Base-by-base conservation (phyloP, 768 basidiomycete species). In the Termitomyces sp. region DNA sequence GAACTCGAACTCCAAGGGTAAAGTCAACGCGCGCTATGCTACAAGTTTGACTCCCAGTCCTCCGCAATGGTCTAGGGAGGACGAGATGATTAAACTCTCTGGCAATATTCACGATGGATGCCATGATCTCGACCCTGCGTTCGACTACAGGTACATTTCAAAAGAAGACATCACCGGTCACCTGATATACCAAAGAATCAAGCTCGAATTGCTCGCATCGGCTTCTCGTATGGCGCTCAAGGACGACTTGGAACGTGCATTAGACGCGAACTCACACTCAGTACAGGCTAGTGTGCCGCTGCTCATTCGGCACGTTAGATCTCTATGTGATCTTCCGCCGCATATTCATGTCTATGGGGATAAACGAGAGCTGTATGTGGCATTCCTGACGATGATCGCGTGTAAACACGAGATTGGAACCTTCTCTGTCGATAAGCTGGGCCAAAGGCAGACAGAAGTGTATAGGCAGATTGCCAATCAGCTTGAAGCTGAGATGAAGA, bases 141-240 rank as follows among this genome's bases (percentile, higher is more conserved):
- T 37, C 37, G 53, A 54, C 26, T 54, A 54, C 53, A 54, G 22
- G n/a, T 34, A 45, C n/a, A 54, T 54, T 14, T 45, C 44, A 2
- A 37, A 19, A 26, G 32, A 37, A 12, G 45, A 37, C 37, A 24
- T 54, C 24, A 21, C 35, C 2, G 21, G 24, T 5, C 34, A 54
- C 28, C n/a, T 37, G 14, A 38, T 24, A 9, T 54, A 38, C 17
- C 37, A 28, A 5, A 24, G 37, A 38, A 50, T 50, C n/a, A 38
- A 40, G 11, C 49, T 50, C 37, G 49, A 50, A 11, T 26, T 50
- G 2, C 49, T 50, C 24, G 26, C 35, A 11, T 50, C 49, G 17
- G 49, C 49, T 12, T 50, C 37, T 12, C 35, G 14, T 14, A 50
- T 50, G 49, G 49, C 49, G 10, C 17, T 11, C 11, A 37, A 50